Evolutionary conservation across 208 protist species (phyloP), one percentile per base, ranked within the genome.

Genomic region (Crithidia thermophila): DNA sequence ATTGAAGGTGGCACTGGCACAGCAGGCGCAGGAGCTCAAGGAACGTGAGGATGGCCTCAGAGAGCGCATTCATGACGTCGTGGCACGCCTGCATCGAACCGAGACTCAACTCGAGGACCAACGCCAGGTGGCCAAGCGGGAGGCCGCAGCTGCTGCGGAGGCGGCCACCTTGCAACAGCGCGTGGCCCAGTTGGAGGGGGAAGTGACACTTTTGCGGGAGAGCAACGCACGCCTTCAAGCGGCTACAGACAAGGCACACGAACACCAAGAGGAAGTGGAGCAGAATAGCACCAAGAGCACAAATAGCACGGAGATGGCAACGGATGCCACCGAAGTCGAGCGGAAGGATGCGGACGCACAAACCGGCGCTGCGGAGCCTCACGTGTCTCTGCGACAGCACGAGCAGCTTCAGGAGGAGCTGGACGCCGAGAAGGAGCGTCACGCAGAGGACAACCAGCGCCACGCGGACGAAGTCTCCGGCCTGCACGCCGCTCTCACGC

Each of bases 11-110:
- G 39, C 39, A 10, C 57, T 51, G 0, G 3, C 11, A 30, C 57
- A 49, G 42, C 57, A 49, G 28, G 42, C 57, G 10, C 42, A 25
- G 1, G 57, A 62, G 30, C 57, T 62, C 30, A 28, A 49, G 30
- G 42, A 18, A 16, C 39, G 57, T 10, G 57, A 62, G 28, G 57
- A 42, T 1, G 57, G 27, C 13, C 57, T 62, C 4, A 1, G 25
- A 42, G 16, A 20, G 3, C 57, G n/a, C 40, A 39, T 62, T 25
- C 28, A 39, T 16, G 0, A 18, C n/a, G 57, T 62, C 18, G n/a
- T 62, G 8, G 25, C 25, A n/a, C 57, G 57, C 18, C 57, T 62
- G 25, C 42, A 51, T 9, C 13, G 6, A 2, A 25, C 57, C n/a
- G 57, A 62, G 21, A 39, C 23, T 9, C 40, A 16, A 0, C 10